Base-by-base conservation (phyloP, 2,329 filamentous ascomycete genomes). In the Dryadomyces quercivorus region DNA sequence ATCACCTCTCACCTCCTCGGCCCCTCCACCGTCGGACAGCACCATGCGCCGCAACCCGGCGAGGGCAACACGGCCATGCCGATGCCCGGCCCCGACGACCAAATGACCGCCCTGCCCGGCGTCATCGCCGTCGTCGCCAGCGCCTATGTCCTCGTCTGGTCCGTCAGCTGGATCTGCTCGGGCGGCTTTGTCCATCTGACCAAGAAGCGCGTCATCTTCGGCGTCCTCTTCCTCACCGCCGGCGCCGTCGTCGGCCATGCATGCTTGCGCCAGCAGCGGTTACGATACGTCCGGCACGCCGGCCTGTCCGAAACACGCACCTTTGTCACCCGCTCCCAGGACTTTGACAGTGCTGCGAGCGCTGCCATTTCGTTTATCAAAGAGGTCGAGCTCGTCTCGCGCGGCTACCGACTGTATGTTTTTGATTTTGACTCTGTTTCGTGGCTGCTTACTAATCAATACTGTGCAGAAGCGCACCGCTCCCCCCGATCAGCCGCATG, bases 371-470 rank as follows among this genome's bases (percentile, higher is more conserved):
- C 86, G 42, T 78, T 95, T 57, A 85, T 96, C 58, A 91, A 95
- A 67, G 91, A 96, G 69, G 90, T 96, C n/a, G 91, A 96, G 70
- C 76, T 96, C 36, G 90, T 96, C 26, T 94, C 91, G 34, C 82
- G 91, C 61, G 91, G 91, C 21, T 96, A 95, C 68, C 79, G 88
- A 70, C 76, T 95, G 82, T 89, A 69, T 67, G 83, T n/a, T n/a
- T n/a, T 72, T 50, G 6, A 5, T 72, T 50, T 10, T 4, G 1
- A 49, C 15, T 31, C 46, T 34, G 44, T 57, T 45, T 5, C n/a
- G n/a, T 20, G 21, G 10, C 20, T 22, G 8, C 15, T 16, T 20
- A 36, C 2, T 53, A 46, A 16, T 57, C 57, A 26, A 58, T 9
- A 10, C 26, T 44, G 38, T 44, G 21, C 53, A 94, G 88, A 70